Base-by-base conservation (phyloP, 2,329 filamentous ascomycete genomes). In the Ceratocystis harringtonii region DNA sequence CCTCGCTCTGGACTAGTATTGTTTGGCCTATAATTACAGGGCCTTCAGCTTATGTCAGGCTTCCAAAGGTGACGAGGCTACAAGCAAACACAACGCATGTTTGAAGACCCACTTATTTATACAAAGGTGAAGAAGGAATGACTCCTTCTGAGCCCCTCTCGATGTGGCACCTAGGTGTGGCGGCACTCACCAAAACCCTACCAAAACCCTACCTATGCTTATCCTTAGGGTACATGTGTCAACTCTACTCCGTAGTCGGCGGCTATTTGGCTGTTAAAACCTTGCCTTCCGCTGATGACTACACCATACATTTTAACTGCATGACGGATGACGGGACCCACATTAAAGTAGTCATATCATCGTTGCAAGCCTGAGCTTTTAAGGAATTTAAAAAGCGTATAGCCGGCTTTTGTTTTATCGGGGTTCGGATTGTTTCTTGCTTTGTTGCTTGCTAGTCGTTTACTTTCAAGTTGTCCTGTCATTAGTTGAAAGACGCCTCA, bases 11-110 rank as follows among this genome's bases (percentile, higher is more conserved):
- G 28, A n/a, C 32, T 36, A 41, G 36, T 41, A 41, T 62, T 62
- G 41, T 44, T 55, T 44, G 44, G 28, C 30, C 55, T 58, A 62
- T 19, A 32, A 19, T 43, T 65, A 62, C 55, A 58, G 55, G 55
- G 19, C 30, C 60, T 45, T 41, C 44, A 28, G 44, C 28, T 65
- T 36, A 5, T 32, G 63, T 65, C 57, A 65, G 64, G 64, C 64
- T 65, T 60, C 64, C 52, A 65, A 62, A 63, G 65, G 61, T 66
- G 65, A 66, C 65, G 65, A 66, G 65, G 65, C 65, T 66, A 32
- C 65, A 55, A 44, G 17, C 36, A 41, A 28, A 32, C 36, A 55
- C 2, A 43, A 58, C n/a, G 5, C 17, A 22, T 22, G 8, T 10
- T 50, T 22, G 19, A 52, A 52, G 48, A 62, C 64, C 64, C 64